Evolutionary conservation across 2,329 filamentous ascomycete species (phyloP).

Genomic region (Diaporthe vexans): DNA sequence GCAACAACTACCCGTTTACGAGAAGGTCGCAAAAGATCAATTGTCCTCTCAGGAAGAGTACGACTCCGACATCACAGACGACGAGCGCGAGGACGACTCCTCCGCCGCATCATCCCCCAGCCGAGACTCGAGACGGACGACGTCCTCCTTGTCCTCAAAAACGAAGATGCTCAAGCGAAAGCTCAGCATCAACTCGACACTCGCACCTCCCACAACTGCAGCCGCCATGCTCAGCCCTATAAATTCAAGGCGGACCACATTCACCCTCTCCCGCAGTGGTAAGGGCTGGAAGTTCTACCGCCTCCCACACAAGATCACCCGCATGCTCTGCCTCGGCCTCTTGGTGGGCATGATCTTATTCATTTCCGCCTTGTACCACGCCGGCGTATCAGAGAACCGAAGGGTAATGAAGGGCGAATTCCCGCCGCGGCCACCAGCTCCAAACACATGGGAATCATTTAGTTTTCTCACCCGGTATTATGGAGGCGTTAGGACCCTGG

Average conservation of each 20-base stretch:
- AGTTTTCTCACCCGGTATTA: constrained; percentile 90
- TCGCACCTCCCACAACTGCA: constrained; percentile 36
- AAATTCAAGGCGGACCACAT: constrained; percentile 53
- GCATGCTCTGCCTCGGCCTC: constrained; percentile 82
- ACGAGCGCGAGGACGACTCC: constrained; percentile 54
- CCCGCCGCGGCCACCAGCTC: constrained; percentile 72
- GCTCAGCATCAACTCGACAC: constrained; percentile 38
- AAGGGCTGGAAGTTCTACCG: constrained; percentile 65
- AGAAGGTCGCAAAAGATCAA: constrained; percentile 64
- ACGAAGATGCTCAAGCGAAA: constrained; percentile 56
- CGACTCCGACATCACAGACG: constrained; percentile 58
- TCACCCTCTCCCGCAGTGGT: constrained; percentile 50
- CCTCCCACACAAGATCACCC: constrained; percentile 79
- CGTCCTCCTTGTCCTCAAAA: constrained; percentile 58
- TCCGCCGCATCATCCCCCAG: constrained; percentile 58
- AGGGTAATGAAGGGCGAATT: constrained; percentile 69
- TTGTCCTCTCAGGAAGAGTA: constrained; percentile 64
- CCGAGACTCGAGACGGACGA: constrained; percentile 68
- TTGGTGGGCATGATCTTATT: constrained; percentile 80
- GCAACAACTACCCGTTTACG: constrained; percentile 64
- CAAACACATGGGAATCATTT: constrained; percentile 86
- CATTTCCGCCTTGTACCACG: constrained; percentile 80
- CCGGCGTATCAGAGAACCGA: constrained; percentile 79
- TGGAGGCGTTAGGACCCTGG: constrained; percentile 83
- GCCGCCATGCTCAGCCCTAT: constrained; percentile 39